phyloP scores from a whole-genome alignment of 2,329 filamentous ascomycete genomes.

The Penicillium occitanis region DNA sequence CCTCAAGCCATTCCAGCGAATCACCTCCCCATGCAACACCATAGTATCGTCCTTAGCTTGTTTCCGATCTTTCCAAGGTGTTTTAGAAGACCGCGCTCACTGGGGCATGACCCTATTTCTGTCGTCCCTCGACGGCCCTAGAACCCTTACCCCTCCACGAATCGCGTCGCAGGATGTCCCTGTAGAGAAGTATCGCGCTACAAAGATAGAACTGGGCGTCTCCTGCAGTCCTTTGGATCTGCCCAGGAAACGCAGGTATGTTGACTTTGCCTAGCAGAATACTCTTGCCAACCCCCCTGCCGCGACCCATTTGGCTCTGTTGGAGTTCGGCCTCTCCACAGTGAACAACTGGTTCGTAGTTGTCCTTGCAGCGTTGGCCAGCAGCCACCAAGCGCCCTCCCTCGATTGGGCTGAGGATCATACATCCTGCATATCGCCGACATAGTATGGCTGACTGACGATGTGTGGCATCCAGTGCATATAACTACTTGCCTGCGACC shows the following conservation, averaged over 20 bases:
- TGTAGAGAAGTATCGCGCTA: neutral
- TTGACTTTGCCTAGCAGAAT: neutral
- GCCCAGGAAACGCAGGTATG: conserved; percentile 15
- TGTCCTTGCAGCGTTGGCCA: conserved; percentile 25
- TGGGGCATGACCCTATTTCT: conserved; percentile 6
- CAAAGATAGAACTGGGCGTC: conserved; percentile 15
- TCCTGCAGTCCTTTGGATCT: conserved; percentile 13
- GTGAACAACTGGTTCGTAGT: conserved; percentile 24
- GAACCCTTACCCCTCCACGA: conserved; percentile 10
- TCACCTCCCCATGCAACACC: neutral
- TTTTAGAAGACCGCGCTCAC: conserved; percentile 6
- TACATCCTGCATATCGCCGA: conserved; percentile 2
- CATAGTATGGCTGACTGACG: neutral
- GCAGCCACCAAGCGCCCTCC: conserved; percentile 20
- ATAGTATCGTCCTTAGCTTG: neutral
- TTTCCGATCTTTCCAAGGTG: conserved; percentile 9
- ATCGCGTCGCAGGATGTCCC: conserved; percentile 6
- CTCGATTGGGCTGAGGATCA: conserved; percentile 21
- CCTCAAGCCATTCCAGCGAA: conserved; percentile 4
- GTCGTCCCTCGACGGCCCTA: conserved; percentile 8
- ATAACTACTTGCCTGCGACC: conserved; percentile 26
- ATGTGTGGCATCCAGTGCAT: conserved; percentile 30
- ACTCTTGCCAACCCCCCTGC: conserved; percentile 21
- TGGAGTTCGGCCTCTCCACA: conserved; percentile 23
- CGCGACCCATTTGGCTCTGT: conserved; percentile 20